These are phyloP conservation scores for Saccharomyces hybrid DNA, from an alignment of 1,139 yeast genomes.

Conservation along the genomic window DNA sequence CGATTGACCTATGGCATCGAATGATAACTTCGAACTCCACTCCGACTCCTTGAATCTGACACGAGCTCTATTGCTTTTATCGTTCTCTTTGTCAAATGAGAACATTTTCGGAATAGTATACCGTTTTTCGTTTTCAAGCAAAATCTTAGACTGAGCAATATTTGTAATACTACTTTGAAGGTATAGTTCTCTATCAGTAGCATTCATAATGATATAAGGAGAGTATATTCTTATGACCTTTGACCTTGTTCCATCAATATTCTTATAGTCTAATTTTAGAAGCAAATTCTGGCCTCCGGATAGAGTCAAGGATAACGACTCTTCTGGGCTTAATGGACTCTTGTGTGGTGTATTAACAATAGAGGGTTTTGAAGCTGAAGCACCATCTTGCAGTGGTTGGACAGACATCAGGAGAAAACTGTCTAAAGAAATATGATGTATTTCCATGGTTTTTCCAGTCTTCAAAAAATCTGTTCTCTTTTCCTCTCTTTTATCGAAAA, in stretches of 20 bases:
- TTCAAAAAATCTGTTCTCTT: conserved; percentile 57
- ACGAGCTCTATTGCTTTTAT: conserved; percentile 61
- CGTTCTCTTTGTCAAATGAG: conserved; percentile 60
- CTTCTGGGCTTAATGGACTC: conserved; percentile 53
- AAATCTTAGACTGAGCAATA: conserved; percentile 35
- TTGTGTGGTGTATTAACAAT: conserved; percentile 57
- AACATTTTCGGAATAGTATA: conserved; percentile 65
- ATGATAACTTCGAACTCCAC: conserved; percentile 72
- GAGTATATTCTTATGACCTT: conserved; percentile 66
- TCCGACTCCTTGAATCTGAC: conserved; percentile 61
- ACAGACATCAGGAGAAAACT: conserved; percentile 59
- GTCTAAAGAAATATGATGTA: conserved; percentile 74
- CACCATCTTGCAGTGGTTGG: conserved; percentile 59
- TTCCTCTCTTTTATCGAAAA: conserved; percentile 70
- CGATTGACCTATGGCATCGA: conserved; percentile 85
- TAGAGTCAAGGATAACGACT: conserved; percentile 40
- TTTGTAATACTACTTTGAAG: conserved; percentile 59
- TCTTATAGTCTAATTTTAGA: conserved; percentile 57
- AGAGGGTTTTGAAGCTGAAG: conserved; percentile 69
- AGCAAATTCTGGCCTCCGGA: conserved; percentile 62
- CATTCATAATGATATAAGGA: conserved; percentile 77
- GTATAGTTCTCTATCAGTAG: conserved; percentile 62
- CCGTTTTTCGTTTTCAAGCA: conserved; percentile 25
- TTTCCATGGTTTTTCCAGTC: conserved; percentile 59
- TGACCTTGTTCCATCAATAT: conserved; percentile 38